Conservation (phyloP, 2,329 filamentous ascomycete species). For the Xylaria sp. region DNA sequence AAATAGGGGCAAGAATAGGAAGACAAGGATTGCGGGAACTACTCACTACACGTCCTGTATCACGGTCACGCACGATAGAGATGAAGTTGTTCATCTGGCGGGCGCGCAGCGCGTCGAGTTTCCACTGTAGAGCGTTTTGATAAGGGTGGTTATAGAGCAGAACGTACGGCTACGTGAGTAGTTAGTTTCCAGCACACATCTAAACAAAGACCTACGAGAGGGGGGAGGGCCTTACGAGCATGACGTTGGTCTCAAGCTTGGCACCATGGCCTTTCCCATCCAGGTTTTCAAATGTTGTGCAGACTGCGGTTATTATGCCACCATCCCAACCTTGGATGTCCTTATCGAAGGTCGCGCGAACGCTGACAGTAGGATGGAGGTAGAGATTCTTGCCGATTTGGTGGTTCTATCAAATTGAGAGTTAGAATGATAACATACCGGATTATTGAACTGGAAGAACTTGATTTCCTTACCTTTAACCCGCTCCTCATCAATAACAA, state of each 20-base stretch:
- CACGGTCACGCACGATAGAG: conserved; percentile 78
- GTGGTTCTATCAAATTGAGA: conserved; percentile 65
- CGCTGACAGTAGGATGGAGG: conserved; percentile 76
- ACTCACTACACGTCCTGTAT: conserved; percentile 71
- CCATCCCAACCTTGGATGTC: conserved; percentile 79
- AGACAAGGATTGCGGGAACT: too few relatives aligned
- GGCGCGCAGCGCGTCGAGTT: conserved; percentile 75
- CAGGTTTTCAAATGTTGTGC: conserved; percentile 81
- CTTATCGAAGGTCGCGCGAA: conserved; percentile 73
- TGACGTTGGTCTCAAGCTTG: conserved; percentile 81
- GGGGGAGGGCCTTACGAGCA: conserved; percentile 64
- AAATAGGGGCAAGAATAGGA: not conserved
- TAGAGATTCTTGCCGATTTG: conserved; percentile 86
- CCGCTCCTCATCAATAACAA: conserved; percentile 81
- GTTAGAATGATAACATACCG: conserved; percentile 9
- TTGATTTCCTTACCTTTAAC: conserved; percentile 65
- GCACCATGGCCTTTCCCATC: conserved; percentile 83
- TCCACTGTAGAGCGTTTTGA: conserved; percentile 75
- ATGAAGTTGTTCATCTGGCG: conserved; percentile 79
- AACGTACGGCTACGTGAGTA: conserved; percentile 65
- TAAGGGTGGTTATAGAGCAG: conserved; percentile 74
- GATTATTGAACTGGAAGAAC: not conserved
- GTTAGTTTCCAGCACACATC: conserved; percentile 20
- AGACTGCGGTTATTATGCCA: conserved; percentile 81
- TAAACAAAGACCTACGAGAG: not conserved